Evolutionary conservation across 805 yeast genomes (phyloP).

Genomic region (Lipomyces spencermartinsiae): DNA sequence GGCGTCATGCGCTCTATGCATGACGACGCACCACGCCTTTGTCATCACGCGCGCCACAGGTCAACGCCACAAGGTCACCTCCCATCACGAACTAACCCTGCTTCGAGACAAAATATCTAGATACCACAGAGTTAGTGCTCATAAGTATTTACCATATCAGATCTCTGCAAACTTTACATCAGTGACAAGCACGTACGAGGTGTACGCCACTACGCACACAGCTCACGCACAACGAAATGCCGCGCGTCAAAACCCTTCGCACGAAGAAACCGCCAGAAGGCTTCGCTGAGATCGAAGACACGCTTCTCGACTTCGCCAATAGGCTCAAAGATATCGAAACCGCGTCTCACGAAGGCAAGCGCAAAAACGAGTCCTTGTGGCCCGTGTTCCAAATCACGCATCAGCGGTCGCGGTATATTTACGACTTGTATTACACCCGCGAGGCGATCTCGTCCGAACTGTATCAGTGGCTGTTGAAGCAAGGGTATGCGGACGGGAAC

Average conservation of each 20-base stretch:
- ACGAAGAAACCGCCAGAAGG: slow-evolving; percentile 74
- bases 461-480: slow-evolving; percentile 74
- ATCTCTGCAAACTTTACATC: background rate
- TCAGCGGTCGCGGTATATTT: slow-evolving; percentile 76
- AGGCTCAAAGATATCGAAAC: slow-evolving; percentile 57
- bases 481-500: slow-evolving; percentile 68
- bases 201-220: background rate
- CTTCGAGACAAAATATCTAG: too few relatives aligned
- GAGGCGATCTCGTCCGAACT: slow-evolving; percentile 69
- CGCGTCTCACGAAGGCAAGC: slow-evolving; percentile 52
- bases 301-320: slow-evolving; percentile 63
- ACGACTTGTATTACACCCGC: slow-evolving; percentile 72
- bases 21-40: too few relatives aligned
- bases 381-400: slow-evolving; percentile 73
- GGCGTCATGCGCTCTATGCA: too few relatives aligned
- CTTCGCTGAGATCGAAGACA: slow-evolving; percentile 69
- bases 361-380: slow-evolving; percentile 69
- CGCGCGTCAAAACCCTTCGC: slow-evolving; percentile 53
- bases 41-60: too few relatives aligned
- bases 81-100: too few relatives aligned
- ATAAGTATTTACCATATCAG: too few relatives aligned
- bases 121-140: too few relatives aligned
- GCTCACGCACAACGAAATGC: slow-evolving; percentile 48
- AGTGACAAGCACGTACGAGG: background rate
- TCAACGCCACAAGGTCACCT: too few relatives aligned